These are phyloP conservation scores for Jackrogersella multiformis DNA, from an alignment of 495 filamentous ascomycete species.

Conservation along the genomic window DNA sequence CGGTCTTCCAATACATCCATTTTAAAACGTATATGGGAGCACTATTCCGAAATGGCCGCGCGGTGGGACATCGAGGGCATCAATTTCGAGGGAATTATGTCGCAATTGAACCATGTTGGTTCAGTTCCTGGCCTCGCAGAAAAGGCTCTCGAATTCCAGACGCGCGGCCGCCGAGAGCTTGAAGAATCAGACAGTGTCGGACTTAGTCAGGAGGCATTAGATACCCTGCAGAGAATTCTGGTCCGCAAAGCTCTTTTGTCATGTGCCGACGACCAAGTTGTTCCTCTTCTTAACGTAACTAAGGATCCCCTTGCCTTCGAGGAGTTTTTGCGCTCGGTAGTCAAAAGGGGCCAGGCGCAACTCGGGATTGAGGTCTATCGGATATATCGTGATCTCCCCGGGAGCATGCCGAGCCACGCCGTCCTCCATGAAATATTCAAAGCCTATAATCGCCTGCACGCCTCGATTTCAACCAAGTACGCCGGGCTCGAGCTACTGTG, in stretches of 20 bases:
- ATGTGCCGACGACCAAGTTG: conserved; percentile 30
- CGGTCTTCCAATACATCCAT: conserved; percentile 16
- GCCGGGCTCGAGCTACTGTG: conserved; percentile 61
- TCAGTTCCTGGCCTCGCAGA: conserved; percentile 32
- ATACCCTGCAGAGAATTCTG: conserved; percentile 40
- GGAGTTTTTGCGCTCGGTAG: conserved; percentile 38
- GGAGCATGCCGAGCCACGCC: conserved; percentile 37
- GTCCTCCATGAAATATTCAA: conserved; percentile 55
- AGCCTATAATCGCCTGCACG: conserved; percentile 49
- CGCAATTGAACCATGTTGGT: conserved; percentile 24
- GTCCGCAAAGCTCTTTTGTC: conserved; percentile 41
- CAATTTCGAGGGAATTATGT: conserved; percentile 27
- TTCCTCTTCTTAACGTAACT: conserved; percentile 44
- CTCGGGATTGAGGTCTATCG: conserved; percentile 46
- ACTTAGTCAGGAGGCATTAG: conserved; percentile 30
- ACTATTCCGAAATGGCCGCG: conserved; percentile 38
- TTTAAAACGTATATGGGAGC: conserved; percentile 34
- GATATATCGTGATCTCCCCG: conserved; percentile 49
- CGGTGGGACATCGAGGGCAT: conserved; percentile 36
- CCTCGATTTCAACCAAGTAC: conserved; percentile 36
- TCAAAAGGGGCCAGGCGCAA: conserved; percentile 20
- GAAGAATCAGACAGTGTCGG: conserved; percentile 5
- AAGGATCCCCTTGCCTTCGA: conserved; percentile 44
- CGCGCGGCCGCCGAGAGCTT: conserved; percentile 4
- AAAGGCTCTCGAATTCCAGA: conserved; percentile 36